Evolutionary conservation across 768 basidiomycete species (phyloP).

Genomic region (Hericium rajendrae): DNA sequence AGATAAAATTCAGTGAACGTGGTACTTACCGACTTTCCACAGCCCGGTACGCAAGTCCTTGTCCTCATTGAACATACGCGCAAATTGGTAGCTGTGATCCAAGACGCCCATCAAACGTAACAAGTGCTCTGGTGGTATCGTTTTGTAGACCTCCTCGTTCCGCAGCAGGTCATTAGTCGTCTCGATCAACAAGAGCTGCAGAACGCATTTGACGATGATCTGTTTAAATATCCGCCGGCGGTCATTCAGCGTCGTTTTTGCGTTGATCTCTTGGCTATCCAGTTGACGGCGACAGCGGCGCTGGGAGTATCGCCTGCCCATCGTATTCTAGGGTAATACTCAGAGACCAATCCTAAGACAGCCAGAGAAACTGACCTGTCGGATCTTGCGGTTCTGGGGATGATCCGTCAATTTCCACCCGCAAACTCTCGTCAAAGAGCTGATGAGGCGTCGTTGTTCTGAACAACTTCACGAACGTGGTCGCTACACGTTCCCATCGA

Average conservation of each 20-base stretch:
- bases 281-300: constrained; percentile 74
- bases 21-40: constrained; percentile 95
- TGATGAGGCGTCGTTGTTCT: constrained; percentile 96
- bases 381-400: constrained; percentile 45
- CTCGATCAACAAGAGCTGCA: constrained; percentile 93
- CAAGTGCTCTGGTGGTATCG: constrained; percentile 90
- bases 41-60: constrained; percentile 92
- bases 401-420: constrained; percentile 68
- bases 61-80: constrained; percentile 94
- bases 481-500: constrained; percentile 87
- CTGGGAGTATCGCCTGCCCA: constrained; percentile 66
- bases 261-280: constrained; percentile 39
- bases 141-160: constrained; percentile 83
- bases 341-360: neutral
- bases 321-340: constrained; percentile 41
- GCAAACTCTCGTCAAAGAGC: constrained; percentile 84
- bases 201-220: constrained; percentile 98
- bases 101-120: constrained; percentile 91
- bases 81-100: constrained; percentile 97
- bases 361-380: constrained; percentile 14
- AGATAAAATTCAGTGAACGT: neutral
- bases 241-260: constrained; percentile 50
- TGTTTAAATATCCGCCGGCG: constrained; percentile 90
- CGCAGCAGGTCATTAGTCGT: constrained; percentile 93
- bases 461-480: constrained; percentile 94